These are phyloP conservation scores for Nigrospora oryzae DNA, from an alignment of 2,329 filamentous ascomycete species.

Conservation along the genomic window DNA sequence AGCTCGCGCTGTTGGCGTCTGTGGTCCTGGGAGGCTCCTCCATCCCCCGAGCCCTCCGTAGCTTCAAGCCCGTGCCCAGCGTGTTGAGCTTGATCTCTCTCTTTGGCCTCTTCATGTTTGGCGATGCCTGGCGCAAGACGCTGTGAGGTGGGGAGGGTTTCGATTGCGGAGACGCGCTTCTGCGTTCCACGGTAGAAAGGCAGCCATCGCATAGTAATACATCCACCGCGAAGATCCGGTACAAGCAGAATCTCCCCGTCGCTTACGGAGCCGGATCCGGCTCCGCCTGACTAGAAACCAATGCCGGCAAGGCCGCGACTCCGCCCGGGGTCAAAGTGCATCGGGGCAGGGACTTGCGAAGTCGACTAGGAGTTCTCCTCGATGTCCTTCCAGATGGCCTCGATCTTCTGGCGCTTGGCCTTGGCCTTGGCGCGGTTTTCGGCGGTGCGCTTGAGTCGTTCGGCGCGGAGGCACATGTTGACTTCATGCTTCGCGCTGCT, in stretches of 20 bases:
- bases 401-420: conserved; percentile 64
- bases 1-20: conserved; percentile 82
- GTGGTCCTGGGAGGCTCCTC: conserved; percentile 75
- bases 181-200: too few relatives aligned
- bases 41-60: conserved; percentile 77
- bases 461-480: conserved; percentile 73
- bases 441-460: conserved; percentile 70
- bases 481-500: conserved; percentile 78
- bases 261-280: too few relatives aligned
- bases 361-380: conserved; percentile 56
- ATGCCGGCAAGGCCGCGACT: too few relatives aligned
- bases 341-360: too few relatives aligned
- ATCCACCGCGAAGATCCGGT: too few relatives aligned
- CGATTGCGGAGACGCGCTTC: too few relatives aligned
- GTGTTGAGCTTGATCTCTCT: conserved; percentile 70
- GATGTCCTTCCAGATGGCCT: conserved; percentile 72
- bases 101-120: conserved; percentile 74
- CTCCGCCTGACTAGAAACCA: too few relatives aligned
- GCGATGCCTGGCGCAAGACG: conserved; percentile 49
- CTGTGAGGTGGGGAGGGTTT: background rate
- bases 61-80: conserved; percentile 75
- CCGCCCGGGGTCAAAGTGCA: too few relatives aligned
- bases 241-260: background rate
- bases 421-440: conserved; percentile 65
- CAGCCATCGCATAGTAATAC: background rate